Conservation (phyloP, 2,329 filamentous ascomycete species). For the Claviceps sp. region DNA sequence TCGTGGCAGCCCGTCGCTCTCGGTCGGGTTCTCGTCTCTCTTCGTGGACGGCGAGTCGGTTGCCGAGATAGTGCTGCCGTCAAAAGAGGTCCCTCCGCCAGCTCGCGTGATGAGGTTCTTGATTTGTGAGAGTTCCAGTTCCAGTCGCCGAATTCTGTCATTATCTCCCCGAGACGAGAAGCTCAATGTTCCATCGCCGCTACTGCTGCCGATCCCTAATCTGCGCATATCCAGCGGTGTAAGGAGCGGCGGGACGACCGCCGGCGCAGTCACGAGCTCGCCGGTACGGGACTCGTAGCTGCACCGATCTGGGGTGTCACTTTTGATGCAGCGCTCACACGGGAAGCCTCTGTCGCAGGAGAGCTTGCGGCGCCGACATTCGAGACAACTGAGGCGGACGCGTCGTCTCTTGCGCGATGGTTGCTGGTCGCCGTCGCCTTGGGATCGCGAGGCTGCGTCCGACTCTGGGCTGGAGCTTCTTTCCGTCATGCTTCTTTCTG, state of each 20-base stretch:
- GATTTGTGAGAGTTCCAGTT: constrained; percentile 45
- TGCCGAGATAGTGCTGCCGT: constrained; percentile 36
- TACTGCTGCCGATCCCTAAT: constrained; percentile 20
- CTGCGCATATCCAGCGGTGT: constrained; percentile 26
- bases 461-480: constrained; percentile 28
- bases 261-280: constrained; percentile 33
- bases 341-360: constrained; percentile 49
- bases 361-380: constrained; percentile 46
- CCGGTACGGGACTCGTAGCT: constrained; percentile 44
- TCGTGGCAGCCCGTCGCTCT: constrained; percentile 20
- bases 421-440: constrained; percentile 19
- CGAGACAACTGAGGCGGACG: constrained; percentile 45
- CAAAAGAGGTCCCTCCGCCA: constrained; percentile 24
- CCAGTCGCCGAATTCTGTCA: constrained; percentile 44
- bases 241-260: constrained; percentile 30
- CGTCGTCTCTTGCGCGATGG: constrained; percentile 44
- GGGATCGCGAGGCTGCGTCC: constrained; percentile 15
- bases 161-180: constrained; percentile 31
- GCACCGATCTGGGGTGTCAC: constrained; percentile 45
- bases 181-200: constrained; percentile 15
- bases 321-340: constrained; percentile 49
- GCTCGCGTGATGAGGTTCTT: constrained; percentile 37
- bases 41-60: constrained; percentile 31
- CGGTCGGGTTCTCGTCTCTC: constrained; percentile 24
- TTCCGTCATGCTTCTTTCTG: constrained; percentile 12